A percentile compares a stretch with the other conserved stretches of the same genome.
phyloP scores from a whole-genome alignment of 2,329 filamentous ascomycete genomes.

The Incumbomyces lentus region DNA sequence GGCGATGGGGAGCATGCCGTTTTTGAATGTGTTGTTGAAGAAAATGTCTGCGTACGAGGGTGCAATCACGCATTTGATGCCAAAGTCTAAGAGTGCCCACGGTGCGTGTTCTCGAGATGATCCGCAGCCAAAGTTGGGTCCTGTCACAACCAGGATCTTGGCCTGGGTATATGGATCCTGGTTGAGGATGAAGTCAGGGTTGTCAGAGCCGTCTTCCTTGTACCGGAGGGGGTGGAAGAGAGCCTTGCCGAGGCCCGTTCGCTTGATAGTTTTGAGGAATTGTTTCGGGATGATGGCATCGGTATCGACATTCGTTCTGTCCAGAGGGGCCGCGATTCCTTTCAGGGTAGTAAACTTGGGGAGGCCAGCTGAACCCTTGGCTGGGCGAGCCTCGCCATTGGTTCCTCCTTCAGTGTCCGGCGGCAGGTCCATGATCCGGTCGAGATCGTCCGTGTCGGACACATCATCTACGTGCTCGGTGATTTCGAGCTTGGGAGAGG shows the following conservation, averaged over 20 bases:
- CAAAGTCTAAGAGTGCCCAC: slow-evolving; percentile 93
- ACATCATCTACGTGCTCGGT: slow-evolving; percentile 48
- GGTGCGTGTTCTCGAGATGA: slow-evolving; percentile 89
- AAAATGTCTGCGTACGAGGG: slow-evolving; percentile 87
- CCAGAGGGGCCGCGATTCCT: slow-evolving; percentile 78
- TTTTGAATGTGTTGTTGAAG: slow-evolving; percentile 99
- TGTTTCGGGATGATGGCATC: slow-evolving; percentile 99
- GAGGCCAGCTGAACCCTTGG: slow-evolving; percentile 51
- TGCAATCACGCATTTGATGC: slow-evolving; percentile 87
- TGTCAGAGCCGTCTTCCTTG: slow-evolving; percentile 61
- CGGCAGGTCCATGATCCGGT: slow-evolving; percentile 51
- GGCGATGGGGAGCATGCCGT: slow-evolving; percentile 86
- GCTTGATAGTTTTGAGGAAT: slow-evolving; percentile 98
- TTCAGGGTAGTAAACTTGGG: slow-evolving; percentile 75
- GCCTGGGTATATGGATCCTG: slow-evolving; percentile 70
- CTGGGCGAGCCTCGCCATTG: slow-evolving; percentile 36
- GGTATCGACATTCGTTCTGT: slow-evolving; percentile 89
- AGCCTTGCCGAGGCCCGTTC: slow-evolving; percentile 78
- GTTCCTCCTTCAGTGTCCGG: slow-evolving; percentile 62
- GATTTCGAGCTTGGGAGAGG: slow-evolving; percentile 46
- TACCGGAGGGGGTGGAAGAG: slow-evolving; percentile 81
- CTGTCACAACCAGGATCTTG: slow-evolving; percentile 86
- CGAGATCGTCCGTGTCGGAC: slow-evolving; percentile 52
- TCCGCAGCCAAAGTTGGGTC: slow-evolving; percentile 91
- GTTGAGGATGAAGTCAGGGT: slow-evolving; percentile 80